Evolutionary conservation across 2,329 filamentous ascomycete species (phyloP), one percentile per base, ranked within the genome.

Genomic region (Trichothecium roseum): DNA sequence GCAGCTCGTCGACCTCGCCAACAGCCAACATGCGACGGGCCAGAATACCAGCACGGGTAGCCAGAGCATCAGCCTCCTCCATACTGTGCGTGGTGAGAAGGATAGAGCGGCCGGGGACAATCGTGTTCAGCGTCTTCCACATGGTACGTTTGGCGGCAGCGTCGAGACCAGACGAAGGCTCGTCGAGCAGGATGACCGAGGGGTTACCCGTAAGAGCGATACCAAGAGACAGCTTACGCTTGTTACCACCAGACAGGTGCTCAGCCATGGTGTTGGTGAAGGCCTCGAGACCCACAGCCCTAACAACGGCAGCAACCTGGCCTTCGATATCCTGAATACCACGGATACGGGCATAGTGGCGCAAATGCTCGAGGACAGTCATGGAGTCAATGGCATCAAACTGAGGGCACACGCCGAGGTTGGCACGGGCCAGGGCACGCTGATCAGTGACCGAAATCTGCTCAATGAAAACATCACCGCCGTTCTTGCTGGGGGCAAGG

Each of bases 201-300:
- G 82, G 82, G 41, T 87, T 84, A 12, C 82, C 82, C 50, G 85
- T 81, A 1, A 89, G 58, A 0, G 83, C 82, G 34, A 88, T 85
- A 0, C 74, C 82, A 0, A 88, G 64, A 3, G 72, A 78, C 2
- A 88, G 58, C 52, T 88, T 88, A 13, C 82, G 68, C 58, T 84
- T 84, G 55, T 87, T 88, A 12, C 84, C 83, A 2, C 83, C 82
- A 0, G 79, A 84, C 0, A 87, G 67, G 37, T 77, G 76, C 18
- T 67, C 66, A 0, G 80, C 82, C 59, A 81, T 75, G 24, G 78
- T 69, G 17, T 69, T 58, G 3, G 69, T 63, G 57, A 81, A 84
- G 0, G 64, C 62, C 2, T 65, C 56, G 0, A 88, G 61, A 0
- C 81, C 81, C 4, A 86, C 79, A 2, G 78, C 77, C 14, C 66